These are phyloP conservation scores for Pythium aristosporum DNA, from an alignment of 352 stramenopile species.

Conservation along the genomic window DNA sequence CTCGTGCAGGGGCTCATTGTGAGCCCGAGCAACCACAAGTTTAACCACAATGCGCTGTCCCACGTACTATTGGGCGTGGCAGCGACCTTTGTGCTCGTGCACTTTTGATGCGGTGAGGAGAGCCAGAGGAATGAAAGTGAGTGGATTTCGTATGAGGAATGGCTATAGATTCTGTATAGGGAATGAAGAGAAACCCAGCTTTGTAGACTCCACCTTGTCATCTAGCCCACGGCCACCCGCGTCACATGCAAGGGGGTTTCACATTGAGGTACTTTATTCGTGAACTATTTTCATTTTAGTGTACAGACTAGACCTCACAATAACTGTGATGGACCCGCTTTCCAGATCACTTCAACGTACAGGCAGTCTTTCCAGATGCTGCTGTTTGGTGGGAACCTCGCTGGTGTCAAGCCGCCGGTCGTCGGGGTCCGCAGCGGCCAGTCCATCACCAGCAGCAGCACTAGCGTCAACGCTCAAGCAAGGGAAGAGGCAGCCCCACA, in stretches of 20 bases:
- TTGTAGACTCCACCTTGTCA: neutral
- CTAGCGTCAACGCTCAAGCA: neutral
- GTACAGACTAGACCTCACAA: neutral
- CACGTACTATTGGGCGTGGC: conserved; percentile 84
- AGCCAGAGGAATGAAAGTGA: conserved; percentile 2
- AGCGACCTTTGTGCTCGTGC: conserved; percentile 82
- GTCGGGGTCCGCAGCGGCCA: neutral
- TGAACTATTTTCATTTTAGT: neutral
- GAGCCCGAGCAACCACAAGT: conserved; percentile 78
- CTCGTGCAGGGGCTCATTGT: conserved; percentile 82
- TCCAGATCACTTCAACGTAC: neutral
- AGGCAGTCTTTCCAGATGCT: conserved; percentile 20
- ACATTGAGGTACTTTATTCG: neutral
- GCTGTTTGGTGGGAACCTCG: conserved; percentile 69
- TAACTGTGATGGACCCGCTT: neutral
- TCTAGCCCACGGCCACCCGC: too few relatives aligned
- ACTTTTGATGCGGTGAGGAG: conserved; percentile 62
- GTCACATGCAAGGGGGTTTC: neutral
- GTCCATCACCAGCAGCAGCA: neutral
- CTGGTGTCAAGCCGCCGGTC: conserved; percentile 24
- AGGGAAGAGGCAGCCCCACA: conserved; percentile 1
- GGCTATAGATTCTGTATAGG: conserved; percentile 1
- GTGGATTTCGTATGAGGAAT: conserved; percentile 15
- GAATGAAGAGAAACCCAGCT: neutral
- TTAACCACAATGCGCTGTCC: conserved; percentile 89